Evolutionary conservation across 2,329 filamentous ascomycete genomes (phyloP).

Genomic region (Nectriaceae sp.): DNA sequence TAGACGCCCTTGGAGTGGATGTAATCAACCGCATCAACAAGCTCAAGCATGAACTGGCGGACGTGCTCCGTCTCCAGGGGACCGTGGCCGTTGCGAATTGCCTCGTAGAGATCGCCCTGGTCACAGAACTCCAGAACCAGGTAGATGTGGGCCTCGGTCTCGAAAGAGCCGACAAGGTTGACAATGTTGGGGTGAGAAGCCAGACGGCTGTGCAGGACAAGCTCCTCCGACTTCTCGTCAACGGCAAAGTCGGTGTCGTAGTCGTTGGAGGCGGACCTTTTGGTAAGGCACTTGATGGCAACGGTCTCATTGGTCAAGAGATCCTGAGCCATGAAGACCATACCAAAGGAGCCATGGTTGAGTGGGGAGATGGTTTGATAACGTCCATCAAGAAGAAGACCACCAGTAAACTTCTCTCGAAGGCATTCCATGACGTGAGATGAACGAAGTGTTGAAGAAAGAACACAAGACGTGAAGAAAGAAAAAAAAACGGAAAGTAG

Average conservation of each 20-base stretch:
- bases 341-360: constrained; percentile 98
- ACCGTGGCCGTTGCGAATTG: constrained; percentile 84
- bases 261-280: constrained; percentile 66
- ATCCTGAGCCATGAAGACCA: constrained; percentile 94
- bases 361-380: constrained; percentile 91
- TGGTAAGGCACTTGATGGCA: constrained; percentile 95
- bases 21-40: constrained; percentile 85
- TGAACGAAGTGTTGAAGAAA: constrained; percentile 16
- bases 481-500: constrained; percentile 24
- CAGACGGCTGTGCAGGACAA: constrained; percentile 77
- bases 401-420: constrained; percentile 77
- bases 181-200: constrained; percentile 87
- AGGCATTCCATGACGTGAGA: constrained; percentile 72
- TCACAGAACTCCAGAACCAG: constrained; percentile 94
- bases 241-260: constrained; percentile 66
- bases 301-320: constrained; percentile 75
- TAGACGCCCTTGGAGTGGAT: constrained; percentile 91
- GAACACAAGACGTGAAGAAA: constrained; percentile 17
- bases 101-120: constrained; percentile 95
- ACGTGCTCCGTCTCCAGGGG: constrained; percentile 96
- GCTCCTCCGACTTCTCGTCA: constrained; percentile 82
- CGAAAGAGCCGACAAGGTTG: constrained; percentile 87
- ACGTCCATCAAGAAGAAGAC: constrained; percentile 81
- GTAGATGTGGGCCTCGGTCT: constrained; percentile 87
- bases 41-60: constrained; percentile 93